Evolutionary conservation across 108 stramenopile genomes (phyloP), one percentile per base, ranked within the genome.

Genomic region (Seminavis robusta): DNA sequence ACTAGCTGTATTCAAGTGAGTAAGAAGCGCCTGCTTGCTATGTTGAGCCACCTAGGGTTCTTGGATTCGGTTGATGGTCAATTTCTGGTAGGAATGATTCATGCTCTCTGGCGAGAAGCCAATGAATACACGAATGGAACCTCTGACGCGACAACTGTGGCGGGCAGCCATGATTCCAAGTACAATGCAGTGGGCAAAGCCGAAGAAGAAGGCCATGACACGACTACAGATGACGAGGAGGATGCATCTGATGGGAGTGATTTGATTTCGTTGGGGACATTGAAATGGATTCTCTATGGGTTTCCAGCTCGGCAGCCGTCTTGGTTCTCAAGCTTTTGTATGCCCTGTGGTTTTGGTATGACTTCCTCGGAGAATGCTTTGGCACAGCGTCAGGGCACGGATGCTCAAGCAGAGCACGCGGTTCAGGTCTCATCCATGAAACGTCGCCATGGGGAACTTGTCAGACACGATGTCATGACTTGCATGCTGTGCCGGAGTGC

Each of bases 201-300:
- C 10, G 56, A 56, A 26, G 11, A 24, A 16, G 44, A 41, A 3
- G 32, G 15, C 19, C 27, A 13, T 24, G n/a, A n/a, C n/a, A n/a
- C n/a, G n/a, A n/a, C n/a, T n/a, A n/a, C n/a, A n/a, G n/a, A n/a
- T n/a, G n/a, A n/a, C n/a, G 83, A 82, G 37, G 44, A 69, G 0
- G 85, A 75, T 51, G 69, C 47, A n/a, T 47, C 63, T 20, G 42
- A 50, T 7, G 44, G 57, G 13, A 43, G 52, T 9, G 88, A 89
- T 65, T 28, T 54, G 27, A 69, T 88, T 43, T 82, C 86, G 63
- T 59, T 92, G 19, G 90, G 90, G 8, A 49, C 77, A 23, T 68
- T 92, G 15, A 85, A 86, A 51, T 77, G 87, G 75, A 63, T 76
- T 15, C 38, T 92, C 21, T 85, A 74, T 61, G 90, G 86, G n/a